Conservation (phyloP, 306 rosid genomes). For the Carpinus fangiana region DNA sequence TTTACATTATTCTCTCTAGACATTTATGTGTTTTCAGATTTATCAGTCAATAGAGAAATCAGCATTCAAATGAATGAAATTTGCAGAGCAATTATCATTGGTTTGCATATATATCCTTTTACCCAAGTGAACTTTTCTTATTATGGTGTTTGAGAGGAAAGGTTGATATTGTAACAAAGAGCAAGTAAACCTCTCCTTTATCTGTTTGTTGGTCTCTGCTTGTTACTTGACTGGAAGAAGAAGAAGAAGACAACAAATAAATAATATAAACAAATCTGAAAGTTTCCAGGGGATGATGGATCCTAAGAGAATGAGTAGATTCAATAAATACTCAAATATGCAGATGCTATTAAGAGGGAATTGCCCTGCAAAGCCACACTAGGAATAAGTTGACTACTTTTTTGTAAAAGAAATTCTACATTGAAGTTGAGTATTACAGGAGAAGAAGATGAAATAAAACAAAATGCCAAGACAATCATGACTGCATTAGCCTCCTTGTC, state of each 20-base stretch:
- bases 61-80: not conserved
- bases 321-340: not conserved
- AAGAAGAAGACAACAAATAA: too few species aligned
- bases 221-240: too few species aligned
- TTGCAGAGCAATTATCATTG: not conserved
- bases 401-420: conserved; percentile 8
- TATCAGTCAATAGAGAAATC: not conserved
- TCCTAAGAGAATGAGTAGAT: not conserved
- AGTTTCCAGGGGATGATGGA: not conserved
- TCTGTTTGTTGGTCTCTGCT: too few species aligned
- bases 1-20: not conserved
- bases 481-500: conserved; percentile 64
- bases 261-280: not conserved
- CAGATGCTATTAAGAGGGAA: not conserved
- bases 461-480: conserved; percentile 57
- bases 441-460: conserved; percentile 34
- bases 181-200: not conserved
- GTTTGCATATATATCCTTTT: not conserved
- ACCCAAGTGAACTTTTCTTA: not conserved
- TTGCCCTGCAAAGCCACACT: not conserved
- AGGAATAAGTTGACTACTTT: not conserved
- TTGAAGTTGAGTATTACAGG: conserved; percentile 23
- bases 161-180: not conserved
- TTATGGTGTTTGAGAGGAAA: not conserved
- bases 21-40: not conserved